phyloP scores from a whole-genome alignment of 2,329 filamentous ascomycete genomes.

The Pleoardoris graminearum region DNA sequence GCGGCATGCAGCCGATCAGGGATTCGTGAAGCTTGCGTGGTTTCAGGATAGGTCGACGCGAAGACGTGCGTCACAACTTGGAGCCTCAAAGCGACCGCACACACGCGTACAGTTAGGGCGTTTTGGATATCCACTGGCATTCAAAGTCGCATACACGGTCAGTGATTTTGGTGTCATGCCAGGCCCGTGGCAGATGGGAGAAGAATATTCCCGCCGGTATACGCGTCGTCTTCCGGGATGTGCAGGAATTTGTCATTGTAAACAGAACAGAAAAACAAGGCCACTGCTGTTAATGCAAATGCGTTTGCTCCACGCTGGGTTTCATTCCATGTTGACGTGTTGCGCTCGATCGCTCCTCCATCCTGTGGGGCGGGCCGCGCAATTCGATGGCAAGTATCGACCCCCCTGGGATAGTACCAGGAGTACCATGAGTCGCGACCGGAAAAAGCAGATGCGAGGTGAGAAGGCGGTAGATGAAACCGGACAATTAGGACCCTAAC shows the following conservation, averaged over 20 bases:
- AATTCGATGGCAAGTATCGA: neutral
- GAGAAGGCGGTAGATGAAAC: too few relatives aligned
- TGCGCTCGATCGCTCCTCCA: neutral
- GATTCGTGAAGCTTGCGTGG: conserved; percentile 34
- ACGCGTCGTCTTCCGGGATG: neutral
- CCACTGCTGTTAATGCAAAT: neutral
- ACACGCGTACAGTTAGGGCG: neutral
- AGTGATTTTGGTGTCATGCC: neutral
- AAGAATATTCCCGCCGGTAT: neutral
- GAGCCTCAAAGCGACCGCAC: conserved; percentile 6
- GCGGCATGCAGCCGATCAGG: conserved; percentile 26
- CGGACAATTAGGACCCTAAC: too few relatives aligned
- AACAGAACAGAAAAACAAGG: neutral
- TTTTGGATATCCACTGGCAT: neutral
- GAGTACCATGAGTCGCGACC: too few relatives aligned
- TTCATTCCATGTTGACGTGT: conserved; percentile 15
- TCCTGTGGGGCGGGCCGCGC: too few relatives aligned
- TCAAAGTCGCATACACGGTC: neutral
- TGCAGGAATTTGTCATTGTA: neutral
- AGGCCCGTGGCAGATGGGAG: neutral
- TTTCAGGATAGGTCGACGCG: conserved; percentile 34
- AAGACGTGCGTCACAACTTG: conserved; percentile 3
- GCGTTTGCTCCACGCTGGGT: conserved; percentile 12
- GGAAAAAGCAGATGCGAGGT: too few relatives aligned
- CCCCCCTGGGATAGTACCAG: too few relatives aligned